Evolutionary conservation across 768 basidiomycete species (phyloP), one percentile per base, ranked within the genome.

Genomic region (Suillus subalutaceus): DNA sequence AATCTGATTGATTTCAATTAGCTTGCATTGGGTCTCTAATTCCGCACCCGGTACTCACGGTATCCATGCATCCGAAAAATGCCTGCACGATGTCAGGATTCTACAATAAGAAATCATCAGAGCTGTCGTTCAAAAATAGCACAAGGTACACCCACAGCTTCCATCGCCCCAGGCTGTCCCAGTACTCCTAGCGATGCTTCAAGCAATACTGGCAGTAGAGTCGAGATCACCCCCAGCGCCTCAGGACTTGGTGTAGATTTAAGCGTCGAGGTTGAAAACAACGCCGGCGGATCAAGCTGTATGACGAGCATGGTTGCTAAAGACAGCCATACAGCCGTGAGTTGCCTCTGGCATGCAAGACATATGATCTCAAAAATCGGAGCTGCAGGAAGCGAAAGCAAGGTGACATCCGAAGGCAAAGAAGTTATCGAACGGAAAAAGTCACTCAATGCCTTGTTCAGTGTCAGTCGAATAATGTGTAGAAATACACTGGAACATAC

Each of bases 71-170:
- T 10, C 83, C 83, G 77, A 96, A 97, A 76, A 96, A 96, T 32
- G 88, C 89, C 73, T 95, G 94, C 18, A 94, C 93, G 35, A 97
- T 86, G 74, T 97, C 96, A 0, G 96, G 95, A 72, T 97, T 94
- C 94, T 97, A 62, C 6, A 26, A 58, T 30, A 35, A 48, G 4
- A 30, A 41, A 57, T 13, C 10, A 53, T 78, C 63, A 75, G 65
- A 6, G 20, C 32, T 9, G 43, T 30, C 8, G n/a, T 48, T 41
- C 37, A 6, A 9, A 44, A 30, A 40, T 20, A 23, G 10, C 63
- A 61, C 46, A n/a, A 63, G 6, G 26, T 6, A 32, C 18, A 79
- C 89, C 66, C 71, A 94, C 93, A 66, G 80, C 81, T 72, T 88
- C 88, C 90, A 94, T 91, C 10, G 84, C 86, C 2, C 88, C 87